Base-by-base conservation (phyloP, 73 alveolate species). In the Durusdinium trenchii region DNA sequence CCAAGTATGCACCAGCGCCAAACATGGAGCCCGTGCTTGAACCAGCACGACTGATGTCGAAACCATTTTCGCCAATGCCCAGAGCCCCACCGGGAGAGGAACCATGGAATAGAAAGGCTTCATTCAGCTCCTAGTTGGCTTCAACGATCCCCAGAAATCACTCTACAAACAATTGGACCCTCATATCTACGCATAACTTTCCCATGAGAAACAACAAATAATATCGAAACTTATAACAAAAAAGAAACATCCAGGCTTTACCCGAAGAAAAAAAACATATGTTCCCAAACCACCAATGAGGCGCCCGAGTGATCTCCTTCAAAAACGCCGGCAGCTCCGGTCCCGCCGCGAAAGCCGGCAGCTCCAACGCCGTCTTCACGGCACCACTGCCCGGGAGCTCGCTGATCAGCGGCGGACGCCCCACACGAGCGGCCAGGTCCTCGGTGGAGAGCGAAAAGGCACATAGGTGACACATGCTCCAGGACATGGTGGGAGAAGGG, bases 361-460 rank as follows among this genome's bases (percentile, higher is more conserved):
- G 28, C 64, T 54, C 64, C 6, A 7, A 38, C 30, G 51, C 20
- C 51, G 84, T 73, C 50, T 73, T 73, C 48, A 73, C 4, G 9
- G 84, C 51, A 9, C 84, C 84, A 32, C 84, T 73, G 23, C 84
- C 84, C 32, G 84, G 84, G 51, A 73, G 36, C 84, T 73, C 84
- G 35, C 40, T 26, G 30, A 73, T 73, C 84, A 35, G 50, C 84
- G 36, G n/a, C 48, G 84, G 51, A 47, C 78, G 78, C 5, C 78
- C 78, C n/a, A n/a, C n/a, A 5, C 7, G 16, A 35, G 40, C 40
- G 78, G 35, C 78, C 9, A 64, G 64, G 9, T 54, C 64, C 64
- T 54, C 78, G 40, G 40, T n/a, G n/a, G n/a, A n/a, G n/a, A 57
- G 23, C 23, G 69, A 12, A 57, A 16, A 23, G 12, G 23, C 23